phyloP scores from a whole-genome alignment of 371 early-diverging fungal species.

The Rhizopus microsporus region DNA sequence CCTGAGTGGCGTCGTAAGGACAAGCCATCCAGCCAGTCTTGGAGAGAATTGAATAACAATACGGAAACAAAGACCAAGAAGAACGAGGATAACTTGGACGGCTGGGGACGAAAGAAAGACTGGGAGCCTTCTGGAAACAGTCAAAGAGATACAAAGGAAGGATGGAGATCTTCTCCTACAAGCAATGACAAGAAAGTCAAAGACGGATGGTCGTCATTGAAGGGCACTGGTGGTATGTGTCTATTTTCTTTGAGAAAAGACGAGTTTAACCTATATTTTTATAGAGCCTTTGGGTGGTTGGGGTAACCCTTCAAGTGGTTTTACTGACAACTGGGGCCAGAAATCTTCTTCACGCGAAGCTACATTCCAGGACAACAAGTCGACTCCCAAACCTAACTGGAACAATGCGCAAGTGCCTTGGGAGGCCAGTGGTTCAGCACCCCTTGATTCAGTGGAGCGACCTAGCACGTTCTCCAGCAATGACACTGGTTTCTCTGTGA shows the following conservation, averaged over 20 bases:
- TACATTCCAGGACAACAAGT: not conserved
- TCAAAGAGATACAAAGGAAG: not conserved
- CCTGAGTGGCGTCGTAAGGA: conserved; percentile 3
- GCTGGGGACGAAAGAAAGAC: not conserved
- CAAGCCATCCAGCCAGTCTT: not conserved
- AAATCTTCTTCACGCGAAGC: not conserved
- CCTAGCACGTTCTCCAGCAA: not conserved
- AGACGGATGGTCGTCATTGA: not conserved
- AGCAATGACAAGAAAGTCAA: not conserved
- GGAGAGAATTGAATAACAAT: conserved; percentile 2
- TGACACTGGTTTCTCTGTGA: not conserved
- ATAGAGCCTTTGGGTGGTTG: not conserved
- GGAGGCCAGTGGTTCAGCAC: conserved; percentile 2
- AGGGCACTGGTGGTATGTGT: not conserved
- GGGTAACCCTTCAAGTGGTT: not conserved
- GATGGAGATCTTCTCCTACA: not conserved
- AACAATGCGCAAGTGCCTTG: conserved; percentile 13
- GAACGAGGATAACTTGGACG: not conserved
- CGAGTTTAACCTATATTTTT: not conserved
- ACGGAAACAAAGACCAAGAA: not conserved
- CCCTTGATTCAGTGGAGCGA: conserved; percentile 1
- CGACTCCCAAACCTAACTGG: conserved; percentile 4
- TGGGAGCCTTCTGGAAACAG: not conserved
- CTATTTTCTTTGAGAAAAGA: too few species aligned
- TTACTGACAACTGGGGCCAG: not conserved